phyloP scores from a whole-genome alignment of 2,329 filamentous ascomycete species.

The Furcasterigmium sp. region DNA sequence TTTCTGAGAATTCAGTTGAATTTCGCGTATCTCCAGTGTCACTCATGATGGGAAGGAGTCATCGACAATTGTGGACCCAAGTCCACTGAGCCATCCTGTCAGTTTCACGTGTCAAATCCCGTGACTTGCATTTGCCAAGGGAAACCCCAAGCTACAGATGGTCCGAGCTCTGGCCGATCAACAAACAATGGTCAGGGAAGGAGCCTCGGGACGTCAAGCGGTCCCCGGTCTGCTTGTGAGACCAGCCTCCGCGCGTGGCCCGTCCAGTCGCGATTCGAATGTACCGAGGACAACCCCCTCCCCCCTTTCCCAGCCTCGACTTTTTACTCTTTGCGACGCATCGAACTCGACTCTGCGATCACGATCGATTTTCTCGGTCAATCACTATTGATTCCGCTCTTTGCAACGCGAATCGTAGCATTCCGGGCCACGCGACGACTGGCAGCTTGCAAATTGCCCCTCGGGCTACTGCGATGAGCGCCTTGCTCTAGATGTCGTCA shows the following conservation, averaged over 20 bases:
- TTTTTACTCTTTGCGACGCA: too few relatives aligned
- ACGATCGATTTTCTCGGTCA: conserved; percentile 3
- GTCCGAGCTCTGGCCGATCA: conserved; percentile 9
- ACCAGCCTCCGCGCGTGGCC: conserved; percentile 10
- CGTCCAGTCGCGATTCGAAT: neutral
- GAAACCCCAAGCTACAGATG: neutral
- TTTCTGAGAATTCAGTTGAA: neutral
- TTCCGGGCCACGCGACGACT: neutral
- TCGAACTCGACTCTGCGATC: conserved; percentile 1
- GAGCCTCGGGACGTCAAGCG: conserved; percentile 6
- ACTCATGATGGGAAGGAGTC: neutral
- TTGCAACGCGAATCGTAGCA: too few relatives aligned
- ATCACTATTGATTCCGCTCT: too few relatives aligned
- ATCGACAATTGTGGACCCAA: neutral
- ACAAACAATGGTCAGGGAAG: conserved; percentile 12
- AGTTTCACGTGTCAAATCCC: neutral
- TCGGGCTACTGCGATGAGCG: conserved; percentile 10
- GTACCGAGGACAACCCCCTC: neutral
- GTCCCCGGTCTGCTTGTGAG: conserved; percentile 6
- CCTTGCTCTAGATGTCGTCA: conserved; percentile 46
- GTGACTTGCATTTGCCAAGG: neutral
- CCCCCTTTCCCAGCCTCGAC: neutral
- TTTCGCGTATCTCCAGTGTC: neutral
- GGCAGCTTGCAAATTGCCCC: conserved; percentile 2
- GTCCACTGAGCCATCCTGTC: too few relatives aligned